Conservation (phyloP, 495 filamentous ascomycete species). For the Lasiosphaeriaceae sp. region DNA sequence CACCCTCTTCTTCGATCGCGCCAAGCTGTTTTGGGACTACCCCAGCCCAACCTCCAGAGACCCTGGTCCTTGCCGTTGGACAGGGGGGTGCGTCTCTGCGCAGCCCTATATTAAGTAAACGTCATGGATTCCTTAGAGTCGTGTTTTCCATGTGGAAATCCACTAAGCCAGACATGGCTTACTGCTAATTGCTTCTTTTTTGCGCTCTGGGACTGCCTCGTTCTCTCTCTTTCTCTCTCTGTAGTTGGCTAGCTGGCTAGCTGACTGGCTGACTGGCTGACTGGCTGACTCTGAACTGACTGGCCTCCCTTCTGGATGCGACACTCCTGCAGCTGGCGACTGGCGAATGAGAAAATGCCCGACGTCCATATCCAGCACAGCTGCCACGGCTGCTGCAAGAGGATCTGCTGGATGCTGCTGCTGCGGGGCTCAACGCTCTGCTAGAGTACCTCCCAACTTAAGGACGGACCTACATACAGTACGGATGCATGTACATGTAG, state of each 20-base stretch:
- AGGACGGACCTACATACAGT: no score
- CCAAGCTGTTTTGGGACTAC: slow-evolving; percentile 27
- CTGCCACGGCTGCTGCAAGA: no score
- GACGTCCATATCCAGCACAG: slow-evolving; percentile 32
- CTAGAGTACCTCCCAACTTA: no score
- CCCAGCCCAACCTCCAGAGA: slow-evolving; percentile 16
- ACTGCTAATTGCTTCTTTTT: neutral
- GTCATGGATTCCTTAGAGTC: slow-evolving; percentile 17
- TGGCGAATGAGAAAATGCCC: slow-evolving; percentile 36
- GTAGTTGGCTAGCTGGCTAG: neutral
- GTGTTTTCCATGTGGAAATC: neutral
- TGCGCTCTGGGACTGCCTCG: neutral
- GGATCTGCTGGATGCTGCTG: no score
- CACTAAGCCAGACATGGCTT: slow-evolving; percentile 1
- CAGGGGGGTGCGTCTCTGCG: slow-evolving; percentile 11
- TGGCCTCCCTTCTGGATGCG: slow-evolving; percentile 1
- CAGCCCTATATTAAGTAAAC: slow-evolving; percentile 36
- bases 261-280: neutral
- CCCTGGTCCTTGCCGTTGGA: slow-evolving; percentile 13
- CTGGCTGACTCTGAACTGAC: neutral
- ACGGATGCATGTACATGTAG: no score
- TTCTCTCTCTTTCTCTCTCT: neutral
- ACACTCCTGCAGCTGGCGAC: slow-evolving; percentile 5
- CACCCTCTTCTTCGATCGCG: slow-evolving; percentile 15
- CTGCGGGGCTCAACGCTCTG: no score